Evolutionary conservation across 352 stramenopile genomes (phyloP).

Genomic region (Phytopythium litorale): DNA sequence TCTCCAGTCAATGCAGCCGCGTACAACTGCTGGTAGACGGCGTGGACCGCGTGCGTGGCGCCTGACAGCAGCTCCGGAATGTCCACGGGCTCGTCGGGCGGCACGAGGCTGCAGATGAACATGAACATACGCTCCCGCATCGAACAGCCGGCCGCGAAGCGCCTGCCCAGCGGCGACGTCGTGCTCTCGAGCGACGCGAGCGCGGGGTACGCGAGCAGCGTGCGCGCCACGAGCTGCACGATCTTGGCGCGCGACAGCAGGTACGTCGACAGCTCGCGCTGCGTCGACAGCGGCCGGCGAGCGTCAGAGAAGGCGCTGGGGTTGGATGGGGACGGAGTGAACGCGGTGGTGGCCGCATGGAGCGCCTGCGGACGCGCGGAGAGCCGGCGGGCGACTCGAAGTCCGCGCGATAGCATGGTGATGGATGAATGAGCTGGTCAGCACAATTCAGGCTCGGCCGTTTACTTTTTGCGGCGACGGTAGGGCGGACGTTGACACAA

Average conservation of each 20-base stretch:
- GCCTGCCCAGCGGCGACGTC: conserved; percentile 19
- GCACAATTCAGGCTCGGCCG: not conserved
- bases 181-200: conserved; percentile 28
- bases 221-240: conserved; percentile 33
- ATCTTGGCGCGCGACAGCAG: conserved; percentile 33
- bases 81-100: conserved; percentile 37
- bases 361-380: not conserved
- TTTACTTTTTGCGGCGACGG: not conserved
- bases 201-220: conserved; percentile 31
- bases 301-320: not conserved
- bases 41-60: conserved; percentile 23
- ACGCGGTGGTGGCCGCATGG: not conserved
- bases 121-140: conserved; percentile 41
- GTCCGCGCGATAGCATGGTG: not conserved
- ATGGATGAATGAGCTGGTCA: not conserved
- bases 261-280: conserved; percentile 19
- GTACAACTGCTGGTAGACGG: conserved; percentile 24
- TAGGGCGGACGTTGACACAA: not conserved
- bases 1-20: not conserved
- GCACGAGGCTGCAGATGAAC: conserved; percentile 37
- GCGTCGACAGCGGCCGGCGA: conserved; percentile 6
- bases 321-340: not conserved
- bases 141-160: conserved; percentile 21
- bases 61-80: conserved; percentile 33
- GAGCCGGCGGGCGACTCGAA: not conserved